Evolutionary conservation across 257 asterid genomes (phyloP).

Genomic region (Nemophila menziesii): DNA sequence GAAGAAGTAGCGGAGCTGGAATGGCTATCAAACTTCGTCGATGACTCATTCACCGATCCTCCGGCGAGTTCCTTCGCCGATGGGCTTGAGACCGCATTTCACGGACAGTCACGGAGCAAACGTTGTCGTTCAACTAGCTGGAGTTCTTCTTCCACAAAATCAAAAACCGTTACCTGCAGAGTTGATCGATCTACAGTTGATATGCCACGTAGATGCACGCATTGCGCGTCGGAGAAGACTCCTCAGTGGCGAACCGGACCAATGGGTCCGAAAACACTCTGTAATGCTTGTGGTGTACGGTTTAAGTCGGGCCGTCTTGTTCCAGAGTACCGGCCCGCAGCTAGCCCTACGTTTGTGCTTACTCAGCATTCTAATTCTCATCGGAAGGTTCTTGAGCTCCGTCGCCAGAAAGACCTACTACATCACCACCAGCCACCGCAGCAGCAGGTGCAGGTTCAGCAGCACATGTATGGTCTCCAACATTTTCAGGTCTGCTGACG

Average conservation of each 20-base stretch:
- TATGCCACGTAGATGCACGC: slow-evolving; percentile 53
- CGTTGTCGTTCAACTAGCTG: slow-evolving; percentile 28
- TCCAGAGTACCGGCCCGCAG: slow-evolving; percentile 78
- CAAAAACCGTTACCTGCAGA: slow-evolving; percentile 13
- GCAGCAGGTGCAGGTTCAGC: slow-evolving; percentile 28
- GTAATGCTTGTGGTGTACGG: slow-evolving; percentile 86
- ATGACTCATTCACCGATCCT: slow-evolving; percentile 42
- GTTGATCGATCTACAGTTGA: slow-evolving; percentile 16
- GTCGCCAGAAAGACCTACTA: slow-evolving; percentile 57
- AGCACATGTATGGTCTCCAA: slow-evolving; percentile 33
- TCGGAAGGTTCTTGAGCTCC: slow-evolving; percentile 63
- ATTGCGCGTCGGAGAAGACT: slow-evolving; percentile 72
- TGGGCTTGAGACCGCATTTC: slow-evolving; percentile 15
- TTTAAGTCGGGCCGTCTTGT: slow-evolving; percentile 67
- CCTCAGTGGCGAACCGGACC: slow-evolving; percentile 92
- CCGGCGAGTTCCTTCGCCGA: slow-evolving; percentile 29
- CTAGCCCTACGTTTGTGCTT: slow-evolving; percentile 77
- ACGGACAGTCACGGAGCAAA: slow-evolving; percentile 31
- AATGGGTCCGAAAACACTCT: slow-evolving; percentile 62
- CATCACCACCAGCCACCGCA: slow-evolving; percentile 24
- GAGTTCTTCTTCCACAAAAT: not conserved
- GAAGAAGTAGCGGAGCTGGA: slow-evolving; percentile 68
- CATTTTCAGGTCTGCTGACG: slow-evolving; percentile 37
- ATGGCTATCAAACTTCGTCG: slow-evolving; percentile 68
- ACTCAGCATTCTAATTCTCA: slow-evolving; percentile 83